Percentiles rank a stretch among this genome's conserved stretches.
Conservation (phyloP, 2,329 filamentous ascomycete genomes). For the Phialophora tarda region DNA sequence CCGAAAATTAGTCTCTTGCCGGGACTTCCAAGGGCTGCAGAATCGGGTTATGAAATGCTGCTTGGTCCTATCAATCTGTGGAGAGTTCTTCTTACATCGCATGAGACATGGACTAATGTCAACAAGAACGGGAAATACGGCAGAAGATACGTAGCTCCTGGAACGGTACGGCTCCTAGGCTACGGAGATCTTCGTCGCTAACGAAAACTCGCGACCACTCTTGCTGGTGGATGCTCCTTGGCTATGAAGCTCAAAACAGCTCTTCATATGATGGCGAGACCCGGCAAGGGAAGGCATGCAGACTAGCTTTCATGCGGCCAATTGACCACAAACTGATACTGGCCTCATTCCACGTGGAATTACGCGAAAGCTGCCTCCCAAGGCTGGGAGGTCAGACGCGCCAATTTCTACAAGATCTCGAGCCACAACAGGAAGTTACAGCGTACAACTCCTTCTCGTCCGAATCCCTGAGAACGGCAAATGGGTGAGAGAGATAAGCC, state of each 20-base stretch:
- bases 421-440: not conserved
- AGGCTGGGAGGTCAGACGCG: not conserved
- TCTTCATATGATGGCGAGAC: not conserved
- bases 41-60: not conserved
- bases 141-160: not conserved
- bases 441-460: slow-evolving; percentile 5
- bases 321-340: not conserved
- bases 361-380: not conserved
- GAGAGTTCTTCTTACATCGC: not conserved
- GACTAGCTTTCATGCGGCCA: not conserved
- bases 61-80: not conserved
- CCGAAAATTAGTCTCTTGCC: not conserved
- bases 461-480: slow-evolving; percentile 5
- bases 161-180: not conserved
- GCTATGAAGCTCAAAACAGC: not conserved
- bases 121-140: not conserved
- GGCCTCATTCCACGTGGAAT: not conserved
- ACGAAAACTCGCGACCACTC: not conserved
- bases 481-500: slow-evolving; percentile 15
- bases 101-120: not conserved
- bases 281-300: not conserved
- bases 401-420: not conserved
- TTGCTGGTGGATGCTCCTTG: not conserved
- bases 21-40: not conserved
- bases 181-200: not conserved